Evolutionary conservation across 2,329 filamentous ascomycete species (phyloP).

Genomic region (Rhytidhysteron rufulum): DNA sequence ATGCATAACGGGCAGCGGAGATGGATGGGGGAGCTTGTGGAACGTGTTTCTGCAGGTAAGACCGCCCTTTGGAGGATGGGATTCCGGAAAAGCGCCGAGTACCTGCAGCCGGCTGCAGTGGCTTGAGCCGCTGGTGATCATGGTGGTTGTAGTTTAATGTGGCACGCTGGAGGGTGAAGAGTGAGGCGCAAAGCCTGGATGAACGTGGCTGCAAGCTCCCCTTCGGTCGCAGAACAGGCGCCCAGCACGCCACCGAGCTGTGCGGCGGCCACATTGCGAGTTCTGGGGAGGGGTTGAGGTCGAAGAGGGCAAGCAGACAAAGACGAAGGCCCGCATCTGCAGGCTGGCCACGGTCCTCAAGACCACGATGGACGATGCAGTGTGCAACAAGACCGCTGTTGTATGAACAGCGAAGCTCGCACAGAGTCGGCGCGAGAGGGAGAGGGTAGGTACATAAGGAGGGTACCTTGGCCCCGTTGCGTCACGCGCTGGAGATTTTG

Average conservation of each 20-base stretch:
- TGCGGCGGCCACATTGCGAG: conserved; percentile 28
- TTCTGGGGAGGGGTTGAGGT: conserved; percentile 12
- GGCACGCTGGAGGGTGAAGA: conserved; percentile 14
- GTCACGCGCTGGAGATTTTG: neutral
- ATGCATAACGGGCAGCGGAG: conserved; percentile 27
- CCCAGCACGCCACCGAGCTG: conserved; percentile 23
- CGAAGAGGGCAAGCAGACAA: conserved; percentile 6
- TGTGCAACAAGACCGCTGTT: neutral
- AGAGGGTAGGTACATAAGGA: neutral
- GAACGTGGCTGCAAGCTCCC: conserved; percentile 14
- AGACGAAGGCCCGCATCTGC: neutral
- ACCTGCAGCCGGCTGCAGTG: conserved; percentile 7
- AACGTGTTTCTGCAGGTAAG: conserved; percentile 26
- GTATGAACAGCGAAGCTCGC: neutral
- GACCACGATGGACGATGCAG: too few relatives aligned
- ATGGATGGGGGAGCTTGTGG: conserved; percentile 17
- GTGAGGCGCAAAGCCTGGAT: conserved; percentile 16
- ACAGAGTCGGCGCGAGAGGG: neutral
- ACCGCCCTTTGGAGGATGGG: conserved; percentile 13
- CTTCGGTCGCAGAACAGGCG: conserved; percentile 21
- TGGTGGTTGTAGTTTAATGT: conserved; percentile 17
- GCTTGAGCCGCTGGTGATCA: conserved; percentile 10
- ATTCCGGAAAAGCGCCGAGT: conserved; percentile 5
- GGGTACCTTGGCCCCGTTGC: neutral
- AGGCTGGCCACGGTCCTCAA: neutral